Conservation (phyloP, 257 asterid genomes). For the Prunella vulgaris region DNA sequence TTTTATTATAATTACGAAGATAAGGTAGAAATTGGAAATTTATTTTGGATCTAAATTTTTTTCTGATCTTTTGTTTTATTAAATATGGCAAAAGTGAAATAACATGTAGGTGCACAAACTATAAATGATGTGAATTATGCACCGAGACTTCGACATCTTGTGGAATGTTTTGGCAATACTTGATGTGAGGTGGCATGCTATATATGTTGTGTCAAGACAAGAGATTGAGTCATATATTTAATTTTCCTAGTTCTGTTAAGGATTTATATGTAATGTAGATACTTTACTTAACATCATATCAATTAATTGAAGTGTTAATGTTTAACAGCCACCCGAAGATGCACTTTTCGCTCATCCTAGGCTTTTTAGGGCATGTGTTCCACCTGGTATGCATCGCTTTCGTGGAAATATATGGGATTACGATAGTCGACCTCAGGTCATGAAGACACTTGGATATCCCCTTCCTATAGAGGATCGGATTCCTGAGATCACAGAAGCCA, state of each 20-base stretch:
- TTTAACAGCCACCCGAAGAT: slow-evolving; percentile 76
- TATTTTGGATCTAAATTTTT: neutral
- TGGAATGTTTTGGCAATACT: neutral
- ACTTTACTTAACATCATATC: neutral
- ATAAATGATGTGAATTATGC: neutral
- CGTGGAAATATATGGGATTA: slow-evolving; percentile 98
- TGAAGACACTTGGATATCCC: slow-evolving; percentile 83
- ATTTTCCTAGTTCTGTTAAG: neutral
- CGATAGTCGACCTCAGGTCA: slow-evolving; percentile 76
- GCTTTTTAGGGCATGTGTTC: slow-evolving; percentile 97
- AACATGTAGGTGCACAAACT: neutral
- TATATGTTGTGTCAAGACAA: neutral
- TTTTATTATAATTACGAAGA: neutral
- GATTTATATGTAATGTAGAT: neutral
- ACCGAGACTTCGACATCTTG: neutral
- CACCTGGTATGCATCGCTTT: slow-evolving; percentile 99
- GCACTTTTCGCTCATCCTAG: slow-evolving; percentile 94
- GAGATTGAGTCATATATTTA: neutral
- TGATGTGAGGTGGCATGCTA: neutral
- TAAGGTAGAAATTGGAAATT: neutral
- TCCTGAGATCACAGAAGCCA: slow-evolving; percentile 91
- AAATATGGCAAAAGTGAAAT: neutral
- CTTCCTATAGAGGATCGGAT: slow-evolving; percentile 57
- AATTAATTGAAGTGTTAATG: slow-evolving; percentile 11
- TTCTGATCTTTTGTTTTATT: neutral